phyloP scores from a whole-genome alignment of 1,284 basidiomycete species.

The Mycena citricolor region DNA sequence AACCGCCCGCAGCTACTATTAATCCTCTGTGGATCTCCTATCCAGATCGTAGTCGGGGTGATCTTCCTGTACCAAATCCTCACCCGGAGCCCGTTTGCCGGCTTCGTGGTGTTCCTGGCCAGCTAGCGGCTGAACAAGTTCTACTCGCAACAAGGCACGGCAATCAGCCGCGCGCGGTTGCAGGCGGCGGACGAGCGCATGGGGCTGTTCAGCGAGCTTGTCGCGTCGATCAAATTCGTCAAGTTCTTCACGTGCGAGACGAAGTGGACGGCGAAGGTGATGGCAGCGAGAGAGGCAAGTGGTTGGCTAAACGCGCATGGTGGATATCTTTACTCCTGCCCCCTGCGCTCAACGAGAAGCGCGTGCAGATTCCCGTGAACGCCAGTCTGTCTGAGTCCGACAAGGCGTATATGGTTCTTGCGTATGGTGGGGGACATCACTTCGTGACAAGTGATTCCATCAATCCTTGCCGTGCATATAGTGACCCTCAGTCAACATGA shows the following conservation, averaged over 20 bases:
- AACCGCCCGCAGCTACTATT: not conserved
- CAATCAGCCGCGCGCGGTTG: constrained; percentile 72
- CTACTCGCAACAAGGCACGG: constrained; percentile 58
- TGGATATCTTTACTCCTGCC: too few species aligned
- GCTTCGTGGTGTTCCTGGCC: constrained; percentile 70
- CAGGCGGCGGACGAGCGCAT: constrained; percentile 83
- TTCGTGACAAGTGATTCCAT: too few species aligned
- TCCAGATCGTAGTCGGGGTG: constrained; percentile 79
- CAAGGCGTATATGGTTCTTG: too few species aligned
- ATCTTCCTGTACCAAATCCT: constrained; percentile 72
- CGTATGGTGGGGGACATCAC: too few species aligned
- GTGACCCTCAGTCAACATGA: too few species aligned
- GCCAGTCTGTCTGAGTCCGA: too few species aligned
- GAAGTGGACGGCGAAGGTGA: constrained; percentile 63
- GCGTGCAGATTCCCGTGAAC: too few species aligned
- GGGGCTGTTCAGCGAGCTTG: constrained; percentile 85
- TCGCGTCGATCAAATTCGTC: constrained; percentile 80
- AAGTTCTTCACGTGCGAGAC: constrained; percentile 87
- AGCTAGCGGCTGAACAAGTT: constrained; percentile 75
- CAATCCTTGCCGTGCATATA: too few species aligned
- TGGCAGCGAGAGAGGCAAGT: constrained; percentile 57
- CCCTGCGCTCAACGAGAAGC: too few species aligned
- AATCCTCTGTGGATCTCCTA: constrained; percentile 49
- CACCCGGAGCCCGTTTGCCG: constrained; percentile 67
- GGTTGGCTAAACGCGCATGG: too few species aligned